Percentiles rank a stretch among this genome's conserved stretches.
phyloP scores from a whole-genome alignment of 108 stramenopile genomes.

The Skeletonema marinoi region DNA sequence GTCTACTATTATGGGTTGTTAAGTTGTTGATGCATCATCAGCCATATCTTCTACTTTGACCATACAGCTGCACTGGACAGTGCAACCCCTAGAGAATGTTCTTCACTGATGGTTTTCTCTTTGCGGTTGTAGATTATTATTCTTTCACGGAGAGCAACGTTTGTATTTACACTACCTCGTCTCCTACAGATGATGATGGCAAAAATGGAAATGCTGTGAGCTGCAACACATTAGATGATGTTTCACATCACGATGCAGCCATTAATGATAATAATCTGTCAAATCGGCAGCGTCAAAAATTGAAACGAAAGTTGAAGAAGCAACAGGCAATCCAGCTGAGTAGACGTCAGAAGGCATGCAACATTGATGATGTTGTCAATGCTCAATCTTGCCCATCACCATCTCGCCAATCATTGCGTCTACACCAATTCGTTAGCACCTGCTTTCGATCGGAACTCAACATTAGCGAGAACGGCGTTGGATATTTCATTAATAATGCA shows the following conservation, averaged over 20 bases:
- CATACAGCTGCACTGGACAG: too few relatives aligned
- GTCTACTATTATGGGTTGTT: too few relatives aligned
- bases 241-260: background rate
- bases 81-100: background rate
- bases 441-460: constrained; percentile 18
- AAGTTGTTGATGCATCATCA: too few relatives aligned
- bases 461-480: constrained; percentile 22
- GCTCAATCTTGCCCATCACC: background rate
- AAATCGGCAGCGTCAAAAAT: constrained; percentile 4
- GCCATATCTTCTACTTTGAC: too few relatives aligned
- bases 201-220: background rate
- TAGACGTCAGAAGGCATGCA: background rate
- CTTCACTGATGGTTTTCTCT: background rate
- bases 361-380: background rate
- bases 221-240: background rate
- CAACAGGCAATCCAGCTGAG: background rate
- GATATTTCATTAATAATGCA: constrained; percentile 19
- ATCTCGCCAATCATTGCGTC: background rate
- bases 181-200: background rate
- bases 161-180: too few relatives aligned
- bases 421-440: constrained; percentile 23
- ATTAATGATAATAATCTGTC: background rate
- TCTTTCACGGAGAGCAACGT: background rate
- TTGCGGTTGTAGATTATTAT: constrained; percentile 8
- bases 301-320: background rate